These are phyloP conservation scores for Mucor sp. DNA, from an alignment of 371 early-diverging fungal species.

Conservation along the genomic window DNA sequence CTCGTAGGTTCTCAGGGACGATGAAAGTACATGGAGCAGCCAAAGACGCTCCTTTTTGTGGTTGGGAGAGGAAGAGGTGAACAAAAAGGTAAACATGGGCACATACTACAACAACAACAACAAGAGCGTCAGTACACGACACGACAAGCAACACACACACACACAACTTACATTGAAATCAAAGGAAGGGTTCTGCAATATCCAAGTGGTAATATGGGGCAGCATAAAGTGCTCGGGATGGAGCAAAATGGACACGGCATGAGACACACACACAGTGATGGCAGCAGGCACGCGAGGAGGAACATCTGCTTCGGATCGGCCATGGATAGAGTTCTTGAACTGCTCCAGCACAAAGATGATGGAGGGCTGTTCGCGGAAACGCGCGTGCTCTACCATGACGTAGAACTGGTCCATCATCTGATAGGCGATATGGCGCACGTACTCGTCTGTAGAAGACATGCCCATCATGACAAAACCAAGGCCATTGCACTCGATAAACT, in stretches of 20 bases:
- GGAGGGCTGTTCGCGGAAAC: constrained; percentile 67
- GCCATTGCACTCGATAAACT: constrained; percentile 70
- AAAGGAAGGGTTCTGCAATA: constrained; percentile 69
- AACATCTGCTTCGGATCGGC: constrained; percentile 40
- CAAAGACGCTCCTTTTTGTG: constrained; percentile 74
- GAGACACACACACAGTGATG: constrained; percentile 69
- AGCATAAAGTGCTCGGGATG: constrained; percentile 79
- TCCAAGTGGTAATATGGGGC: constrained; percentile 72
- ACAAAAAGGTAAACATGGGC: constrained; percentile 78
- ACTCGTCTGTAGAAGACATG: constrained; percentile 56
- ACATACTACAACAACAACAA: constrained; percentile 58
- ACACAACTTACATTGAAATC: constrained; percentile 72
- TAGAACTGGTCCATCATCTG: constrained; percentile 72
- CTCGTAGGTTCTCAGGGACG: constrained; percentile 47
- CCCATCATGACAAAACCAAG: constrained; percentile 69
- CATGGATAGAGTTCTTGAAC: constrained; percentile 69
- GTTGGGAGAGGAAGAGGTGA: constrained; percentile 66
- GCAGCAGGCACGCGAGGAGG: constrained; percentile 67
- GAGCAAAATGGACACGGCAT: constrained; percentile 60
- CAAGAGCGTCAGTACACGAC: not conserved
- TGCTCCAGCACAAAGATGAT: constrained; percentile 64
- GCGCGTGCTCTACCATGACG: constrained; percentile 50
- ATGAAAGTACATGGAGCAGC: constrained; percentile 70
- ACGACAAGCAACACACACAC: no score
- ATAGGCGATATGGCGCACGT: constrained; percentile 63